These are phyloP conservation scores for Prunus padus DNA, from an alignment of 306 rosid species.

Conservation along the genomic window DNA sequence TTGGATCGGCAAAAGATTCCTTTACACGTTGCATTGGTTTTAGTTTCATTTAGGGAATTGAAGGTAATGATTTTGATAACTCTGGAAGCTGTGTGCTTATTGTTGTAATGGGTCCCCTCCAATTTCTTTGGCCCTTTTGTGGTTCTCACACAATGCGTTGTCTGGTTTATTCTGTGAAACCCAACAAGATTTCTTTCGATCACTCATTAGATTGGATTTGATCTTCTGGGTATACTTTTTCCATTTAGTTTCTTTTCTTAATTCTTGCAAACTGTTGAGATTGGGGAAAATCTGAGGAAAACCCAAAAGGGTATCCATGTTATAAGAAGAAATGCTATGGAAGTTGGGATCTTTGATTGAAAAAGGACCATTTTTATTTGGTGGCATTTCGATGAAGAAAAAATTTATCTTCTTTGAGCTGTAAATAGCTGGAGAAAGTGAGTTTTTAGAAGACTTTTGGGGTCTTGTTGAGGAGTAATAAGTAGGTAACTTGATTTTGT, in stretches of 20 bases:
- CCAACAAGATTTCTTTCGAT: slow-evolving; percentile 30
- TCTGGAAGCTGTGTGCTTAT: slow-evolving; percentile 18
- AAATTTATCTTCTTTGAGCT: slow-evolving; percentile 27
- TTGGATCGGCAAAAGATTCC: slow-evolving; percentile 48
- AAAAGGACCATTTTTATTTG: slow-evolving; percentile 25
- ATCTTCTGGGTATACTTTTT: slow-evolving; percentile 34
- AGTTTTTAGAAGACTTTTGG: slow-evolving; percentile 9
- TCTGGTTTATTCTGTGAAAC: slow-evolving; percentile 40
- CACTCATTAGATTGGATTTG: slow-evolving; percentile 20
- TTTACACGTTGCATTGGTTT: slow-evolving; percentile 28
- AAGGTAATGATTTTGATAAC: slow-evolving; percentile 22
- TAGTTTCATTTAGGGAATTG: slow-evolving; percentile 31
- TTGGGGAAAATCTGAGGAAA: slow-evolving; percentile 17
- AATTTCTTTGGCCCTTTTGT: slow-evolving; percentile 25
- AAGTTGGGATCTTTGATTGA: slow-evolving; percentile 23
- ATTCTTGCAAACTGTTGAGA: slow-evolving; percentile 25
- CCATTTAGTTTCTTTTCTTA: slow-evolving; percentile 19
- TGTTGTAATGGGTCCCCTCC: slow-evolving; percentile 23
- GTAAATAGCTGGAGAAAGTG: slow-evolving; percentile 20
- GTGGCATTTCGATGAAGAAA: slow-evolving; percentile 18
- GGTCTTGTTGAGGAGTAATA: background rate
- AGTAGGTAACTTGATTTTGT: background rate
- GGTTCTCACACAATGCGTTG: slow-evolving; percentile 16
- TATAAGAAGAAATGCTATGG: slow-evolving; percentile 26
- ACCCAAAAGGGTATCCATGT: slow-evolving; percentile 6